phyloP scores from a whole-genome alignment of 768 basidiomycete genomes.

The Mycena galopus region DNA sequence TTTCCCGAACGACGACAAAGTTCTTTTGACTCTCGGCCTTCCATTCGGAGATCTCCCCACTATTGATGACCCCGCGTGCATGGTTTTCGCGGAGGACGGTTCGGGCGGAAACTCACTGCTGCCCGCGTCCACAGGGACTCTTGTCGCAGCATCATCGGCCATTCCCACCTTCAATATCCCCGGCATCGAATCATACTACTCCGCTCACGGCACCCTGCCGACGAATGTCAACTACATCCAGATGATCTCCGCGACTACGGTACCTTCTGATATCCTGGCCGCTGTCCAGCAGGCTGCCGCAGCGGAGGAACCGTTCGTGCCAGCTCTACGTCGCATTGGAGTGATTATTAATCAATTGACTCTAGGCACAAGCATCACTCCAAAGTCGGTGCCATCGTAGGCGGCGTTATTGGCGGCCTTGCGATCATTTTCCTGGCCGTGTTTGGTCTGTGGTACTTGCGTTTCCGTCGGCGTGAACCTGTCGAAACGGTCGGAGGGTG shows the following conservation, averaged over 20 bases:
- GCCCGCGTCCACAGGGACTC: constrained; percentile 19
- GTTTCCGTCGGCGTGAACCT: not conserved
- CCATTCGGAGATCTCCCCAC: constrained; percentile 17
- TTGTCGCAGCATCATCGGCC: constrained; percentile 10
- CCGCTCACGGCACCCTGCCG: constrained; percentile 19
- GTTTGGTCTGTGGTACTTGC: constrained; percentile 1
- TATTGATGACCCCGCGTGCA: constrained; percentile 12
- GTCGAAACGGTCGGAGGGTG: not conserved
- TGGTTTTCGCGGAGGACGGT: constrained; percentile 20
- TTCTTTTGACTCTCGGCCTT: not conserved
- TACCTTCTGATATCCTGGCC: constrained; percentile 14
- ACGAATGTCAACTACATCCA: constrained; percentile 28
- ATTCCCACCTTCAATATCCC: constrained; percentile 26
- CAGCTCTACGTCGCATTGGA: not conserved
- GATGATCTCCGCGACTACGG: constrained; percentile 22
- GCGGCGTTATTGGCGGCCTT: not conserved
- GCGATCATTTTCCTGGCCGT: not conserved
- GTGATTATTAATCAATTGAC: not conserved
- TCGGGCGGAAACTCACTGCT: not conserved
- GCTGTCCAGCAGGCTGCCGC: constrained; percentile 7
- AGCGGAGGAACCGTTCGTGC: not conserved
- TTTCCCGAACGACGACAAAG: not conserved
- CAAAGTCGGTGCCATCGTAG: constrained; percentile 3
- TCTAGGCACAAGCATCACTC: not conserved
- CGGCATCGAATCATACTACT: constrained; percentile 19